These are phyloP conservation scores for Colletotrichum sp. DNA, from an alignment of 2,329 filamentous ascomycete species.

Conservation along the genomic window DNA sequence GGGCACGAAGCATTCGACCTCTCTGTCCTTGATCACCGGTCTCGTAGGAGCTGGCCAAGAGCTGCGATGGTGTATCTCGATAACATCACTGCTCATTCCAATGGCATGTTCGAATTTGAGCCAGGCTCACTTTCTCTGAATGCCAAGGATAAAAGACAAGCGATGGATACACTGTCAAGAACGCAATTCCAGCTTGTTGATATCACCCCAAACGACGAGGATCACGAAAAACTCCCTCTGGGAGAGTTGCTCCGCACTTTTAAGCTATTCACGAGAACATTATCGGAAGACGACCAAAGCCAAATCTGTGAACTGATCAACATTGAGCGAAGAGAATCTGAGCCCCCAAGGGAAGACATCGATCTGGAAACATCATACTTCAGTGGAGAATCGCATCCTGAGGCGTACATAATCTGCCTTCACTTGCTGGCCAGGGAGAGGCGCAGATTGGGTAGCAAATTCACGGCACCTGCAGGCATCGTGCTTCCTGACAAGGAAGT, in stretches of 20 bases:
- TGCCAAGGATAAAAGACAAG: neutral
- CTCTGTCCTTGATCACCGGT: neutral
- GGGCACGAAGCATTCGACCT: neutral
- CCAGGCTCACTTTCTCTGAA: neutral
- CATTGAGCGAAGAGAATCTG: neutral
- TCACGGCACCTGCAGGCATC: too few relatives aligned
- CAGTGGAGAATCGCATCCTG: neutral
- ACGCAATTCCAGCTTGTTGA: neutral
- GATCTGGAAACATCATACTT: neutral
- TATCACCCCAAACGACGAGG: neutral
- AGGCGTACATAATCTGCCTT: neutral
- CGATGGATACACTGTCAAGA: neutral
- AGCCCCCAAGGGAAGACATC: neutral
- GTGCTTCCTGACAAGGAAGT: neutral
- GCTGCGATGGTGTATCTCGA: neutral
- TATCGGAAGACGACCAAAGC: neutral
- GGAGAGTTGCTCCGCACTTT: neutral
- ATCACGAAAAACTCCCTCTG: neutral
- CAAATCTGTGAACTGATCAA: neutral
- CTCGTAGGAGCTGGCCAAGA: neutral
- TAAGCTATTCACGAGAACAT: neutral
- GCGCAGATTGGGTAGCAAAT: neutral
- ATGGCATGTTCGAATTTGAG: neutral
- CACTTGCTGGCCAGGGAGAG: neutral
- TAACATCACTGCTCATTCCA: neutral